Evolutionary conservation across 2,329 filamentous ascomycete genomes (phyloP), one percentile per base, ranked within the genome.

Genomic region (Colletotrichum brevisporum): DNA sequence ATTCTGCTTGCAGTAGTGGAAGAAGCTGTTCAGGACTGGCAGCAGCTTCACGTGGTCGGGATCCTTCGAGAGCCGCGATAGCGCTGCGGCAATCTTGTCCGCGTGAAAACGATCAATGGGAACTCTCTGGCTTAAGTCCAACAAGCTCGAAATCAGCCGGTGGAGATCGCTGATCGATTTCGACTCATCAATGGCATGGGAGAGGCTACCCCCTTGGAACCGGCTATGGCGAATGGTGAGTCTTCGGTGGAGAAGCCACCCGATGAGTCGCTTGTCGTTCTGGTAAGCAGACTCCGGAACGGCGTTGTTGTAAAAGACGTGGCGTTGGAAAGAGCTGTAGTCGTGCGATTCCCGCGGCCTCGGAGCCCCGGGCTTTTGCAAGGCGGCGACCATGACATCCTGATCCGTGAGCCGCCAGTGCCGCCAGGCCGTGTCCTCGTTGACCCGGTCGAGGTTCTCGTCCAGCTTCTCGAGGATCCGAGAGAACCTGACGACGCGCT

Each of bases 361-460:
- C 48, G 31, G 51, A 27, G 21, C 50, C 41, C 10, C 15, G 6
- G 36, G 31, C 2, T 64, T 71, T 26, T 71, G 47, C 9, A 86
- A 75, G 15, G 82, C 80, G 16, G 75, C 76, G 10, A 79, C 80
- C 60, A 86, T 74, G 24, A 87, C 69, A 71, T 87, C 85, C 54
- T 81, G 74, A 54, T 81, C 76, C n/a, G 75, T 77, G 45, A 85
- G 77, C 43, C 78, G 79, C 82, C 81, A 84, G 24, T 77, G 63
- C 10, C 58, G 52, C 52, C 57, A 69, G 2, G 55, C 27, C 21
- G 48, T 67, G n/a, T 71, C 36, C 27, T 43, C 10, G 10, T 27
- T 52, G n/a, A 73, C 57, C 8, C 31, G n/a, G 18, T 56, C 56
- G 48, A 72, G 75, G 16, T n/a, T 54, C 4, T 57, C 31, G 18